Conservation (phyloP, 768 basidiomycete genomes). For the Amanita jacksonii region DNA sequence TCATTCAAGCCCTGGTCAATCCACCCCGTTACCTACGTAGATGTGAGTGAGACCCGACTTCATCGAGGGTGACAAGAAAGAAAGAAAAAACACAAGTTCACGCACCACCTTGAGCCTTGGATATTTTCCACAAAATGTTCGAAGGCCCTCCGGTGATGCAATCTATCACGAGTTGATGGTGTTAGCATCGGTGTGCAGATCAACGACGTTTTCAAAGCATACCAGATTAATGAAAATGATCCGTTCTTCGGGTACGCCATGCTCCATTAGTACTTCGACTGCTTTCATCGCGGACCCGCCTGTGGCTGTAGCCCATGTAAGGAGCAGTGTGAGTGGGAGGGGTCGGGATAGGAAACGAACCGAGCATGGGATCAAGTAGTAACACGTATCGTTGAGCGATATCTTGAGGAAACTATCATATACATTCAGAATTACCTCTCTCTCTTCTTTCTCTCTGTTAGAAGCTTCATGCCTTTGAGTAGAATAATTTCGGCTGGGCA, state of each 20-base stretch:
- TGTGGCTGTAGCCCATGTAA: slow-evolving; percentile 70
- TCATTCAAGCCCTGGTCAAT: slow-evolving; percentile 90
- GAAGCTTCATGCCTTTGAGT: slow-evolving; percentile 52
- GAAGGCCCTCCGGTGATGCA: slow-evolving; percentile 83
- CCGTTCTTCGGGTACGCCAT: slow-evolving; percentile 88
- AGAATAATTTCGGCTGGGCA: slow-evolving; percentile 85
- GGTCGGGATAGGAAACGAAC: no score
- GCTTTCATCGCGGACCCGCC: slow-evolving; percentile 98
- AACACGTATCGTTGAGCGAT: slow-evolving; percentile 88
- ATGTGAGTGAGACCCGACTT: background rate
- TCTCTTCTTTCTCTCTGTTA: background rate
- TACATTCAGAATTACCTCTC: background rate
- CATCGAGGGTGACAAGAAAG: background rate
- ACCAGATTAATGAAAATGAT: slow-evolving; percentile 95
- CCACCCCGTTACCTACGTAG: slow-evolving; percentile 83
- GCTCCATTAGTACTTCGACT: slow-evolving; percentile 85
- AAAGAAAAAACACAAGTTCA: no score
- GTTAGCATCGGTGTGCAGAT: no score
- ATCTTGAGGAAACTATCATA: slow-evolving; percentile 76
- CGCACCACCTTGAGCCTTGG: slow-evolving; percentile 72
- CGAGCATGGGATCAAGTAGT: slow-evolving; percentile 95
- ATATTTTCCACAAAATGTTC: slow-evolving; percentile 65
- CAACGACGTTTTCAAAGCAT: background rate
- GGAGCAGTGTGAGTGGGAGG: no score
- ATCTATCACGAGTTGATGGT: slow-evolving; percentile 39